Base-by-base conservation (phyloP, 441 rosid species). In the Mallotus repandus region DNA sequence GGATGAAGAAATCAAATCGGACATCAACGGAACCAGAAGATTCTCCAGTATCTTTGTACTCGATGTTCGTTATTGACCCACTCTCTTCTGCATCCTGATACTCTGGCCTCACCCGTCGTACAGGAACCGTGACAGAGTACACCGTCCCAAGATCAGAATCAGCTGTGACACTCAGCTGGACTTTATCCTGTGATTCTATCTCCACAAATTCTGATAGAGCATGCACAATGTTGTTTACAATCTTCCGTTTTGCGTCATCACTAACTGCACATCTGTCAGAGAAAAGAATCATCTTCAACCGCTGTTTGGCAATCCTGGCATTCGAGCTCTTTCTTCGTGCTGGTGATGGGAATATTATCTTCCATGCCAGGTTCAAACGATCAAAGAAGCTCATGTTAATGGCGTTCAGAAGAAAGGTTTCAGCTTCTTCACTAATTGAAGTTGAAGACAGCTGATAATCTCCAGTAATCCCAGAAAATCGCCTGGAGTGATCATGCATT, bases 181-280 rank as follows among this genome's bases (percentile, higher is more conserved):
- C 97, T 82, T 93, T 96, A 43, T 96, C 99, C 83, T 96, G 94
- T n/a, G 97, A 93, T 68, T 96, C 99, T 16, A 96, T 93, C 87
- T 86, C 98, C 56, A 93, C 99, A n/a, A 96, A 88, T 80, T 96
- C 97, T 7, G 99, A 93, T n/a, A 96, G 73, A 15, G 94, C 86
- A 60, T 75, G 93, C 60, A 96, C 87, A 14, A 96, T 80, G 83
- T 93, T 93, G 79, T 82, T 80, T 59, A 96, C 98, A n/a, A 96
- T 96, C 81, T 90, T 93, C 81, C 83, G 83, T 74, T 93, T 96
- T 14, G 98, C 99, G 69, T 93, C 97, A 0, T 96, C 97, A 29
- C 98, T 93, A 2, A 96, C 99, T 0, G 91, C 98, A 46, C 98
- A 96, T 72, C 99, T 84, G 79, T 96, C 98, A 15, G 99, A 96